Evolutionary conservation across 306 rosid genomes (phyloP), one percentile per base, ranked within the genome.

Genomic region (Prinsepia uniflora): DNA sequence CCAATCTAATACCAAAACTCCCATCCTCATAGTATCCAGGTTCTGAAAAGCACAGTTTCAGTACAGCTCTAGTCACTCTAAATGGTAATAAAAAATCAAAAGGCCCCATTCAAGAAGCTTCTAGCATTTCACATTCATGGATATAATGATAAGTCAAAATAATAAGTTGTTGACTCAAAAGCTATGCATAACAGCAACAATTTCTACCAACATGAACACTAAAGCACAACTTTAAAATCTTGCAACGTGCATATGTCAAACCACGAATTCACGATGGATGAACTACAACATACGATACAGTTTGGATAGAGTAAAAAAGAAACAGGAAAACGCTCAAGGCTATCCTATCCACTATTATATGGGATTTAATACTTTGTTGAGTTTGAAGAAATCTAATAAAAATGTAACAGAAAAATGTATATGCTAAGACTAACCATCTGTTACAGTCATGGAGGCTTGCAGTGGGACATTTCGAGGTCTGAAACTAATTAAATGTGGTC

Each of bases 21-120:
- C 97, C 97, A 43, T 95, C 99, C 84, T 95, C 99, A 4, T 95
- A 95, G 77, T 91, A 95, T 70, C 99, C 99, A 62, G 99, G 99
- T 83, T 95, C 99, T 95, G 80, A 41, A 76, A 81, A 77, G 76
- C 39, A 47, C 57, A 53, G 57, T 53, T 77, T 15, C 22, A 30
- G 36, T 30, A 2, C 67, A 80, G 68, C 57, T 77, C 13, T 44
- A 4, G 10, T 67, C 72, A 36, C 19, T 67, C 45, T 48, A 17
- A 11, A 36, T 22, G 58, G 19, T 13, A 53, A 6, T 49, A 3
- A 62, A 30, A 40, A 62, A 13, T 17, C 48, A 9, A 42, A 62
- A 3, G 0, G 24, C n/a, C 22, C 14, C 48, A 39, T 20, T 36
- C 24, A 40, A 10, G 24, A 62, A 8, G 67, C 22, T 40, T 18